Evolutionary conservation across 257 asterid genomes (phyloP).

Genomic region (Jaltomata sinuosa): DNA sequence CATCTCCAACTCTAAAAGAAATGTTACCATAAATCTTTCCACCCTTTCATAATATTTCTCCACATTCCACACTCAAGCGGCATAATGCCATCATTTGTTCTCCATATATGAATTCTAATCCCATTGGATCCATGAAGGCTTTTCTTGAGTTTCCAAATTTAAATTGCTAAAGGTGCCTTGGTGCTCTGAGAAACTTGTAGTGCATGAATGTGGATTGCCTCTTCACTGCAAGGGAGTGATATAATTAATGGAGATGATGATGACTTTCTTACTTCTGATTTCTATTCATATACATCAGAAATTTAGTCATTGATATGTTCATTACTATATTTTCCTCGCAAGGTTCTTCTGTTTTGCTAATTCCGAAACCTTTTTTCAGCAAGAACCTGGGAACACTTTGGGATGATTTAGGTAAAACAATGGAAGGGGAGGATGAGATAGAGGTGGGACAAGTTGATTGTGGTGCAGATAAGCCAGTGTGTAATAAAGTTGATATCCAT

Average conservation of each 20-base stretch:
- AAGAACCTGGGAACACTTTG: constrained; percentile 85
- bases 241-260: not conserved
- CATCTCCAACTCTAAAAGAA: not conserved
- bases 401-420: constrained; percentile 93
- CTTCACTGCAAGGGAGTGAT: not conserved
- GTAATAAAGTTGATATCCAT: constrained; percentile 83
- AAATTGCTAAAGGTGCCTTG: not conserved
- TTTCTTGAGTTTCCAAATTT: not conserved
- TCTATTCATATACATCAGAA: not conserved
- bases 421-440: constrained; percentile 95
- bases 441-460: constrained; percentile 97
- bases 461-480: constrained; percentile 59
- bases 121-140: not conserved
- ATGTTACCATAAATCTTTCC: not conserved
- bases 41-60: not conserved
- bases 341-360: not conserved
- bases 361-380: constrained; percentile 29
- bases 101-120: not conserved
- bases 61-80: not conserved
- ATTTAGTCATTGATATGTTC: not conserved
- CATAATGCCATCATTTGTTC: not conserved
- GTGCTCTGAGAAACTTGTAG: not conserved
- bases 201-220: not conserved
- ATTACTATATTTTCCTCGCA: not conserved
- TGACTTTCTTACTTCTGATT: not conserved